A percentile compares a stretch with the other conserved stretches of the same genome.
These are phyloP conservation scores for Fonsecaea pedrosoi DNA, from an alignment of 2,329 filamentous ascomycete species.

Conservation along the genomic window DNA sequence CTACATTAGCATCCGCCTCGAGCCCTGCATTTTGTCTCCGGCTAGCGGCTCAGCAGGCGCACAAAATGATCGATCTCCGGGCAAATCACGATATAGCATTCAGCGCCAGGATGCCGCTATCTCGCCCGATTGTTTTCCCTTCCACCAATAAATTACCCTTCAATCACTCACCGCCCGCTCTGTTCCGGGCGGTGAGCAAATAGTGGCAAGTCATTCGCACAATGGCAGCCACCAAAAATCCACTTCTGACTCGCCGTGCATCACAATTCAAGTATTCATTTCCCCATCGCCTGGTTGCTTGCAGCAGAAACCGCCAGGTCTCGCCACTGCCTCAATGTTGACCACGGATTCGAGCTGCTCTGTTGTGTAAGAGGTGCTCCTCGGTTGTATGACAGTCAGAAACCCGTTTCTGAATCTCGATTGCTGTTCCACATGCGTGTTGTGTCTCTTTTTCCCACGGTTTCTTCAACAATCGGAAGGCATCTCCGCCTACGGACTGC, in stretches of 20 bases:
- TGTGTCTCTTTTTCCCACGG: background rate
- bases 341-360: background rate
- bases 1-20: background rate
- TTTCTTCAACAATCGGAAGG: background rate
- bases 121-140: background rate
- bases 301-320: slow-evolving; percentile 1
- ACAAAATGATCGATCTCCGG: slow-evolving; percentile 8
- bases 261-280: background rate
- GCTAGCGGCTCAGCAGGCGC: background rate
- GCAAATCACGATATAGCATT: slow-evolving; percentile 17
- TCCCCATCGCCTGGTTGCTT: background rate
- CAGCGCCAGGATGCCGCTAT: background rate
- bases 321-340: slow-evolving; percentile 10
- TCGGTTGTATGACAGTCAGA: background rate
- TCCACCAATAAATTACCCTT: background rate
- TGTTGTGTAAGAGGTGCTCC: background rate
- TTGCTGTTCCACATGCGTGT: background rate
- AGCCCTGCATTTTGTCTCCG: background rate
- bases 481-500: background rate
- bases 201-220: background rate
- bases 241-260: background rate
- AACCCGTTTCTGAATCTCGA: background rate
- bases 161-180: background rate
- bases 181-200: slow-evolving; percentile 10
- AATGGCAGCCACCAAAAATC: background rate